Percentiles rank a stretch among this genome's conserved stretches.
phyloP scores from a whole-genome alignment of 345 rosid species.

The Ceriops tagal region DNA sequence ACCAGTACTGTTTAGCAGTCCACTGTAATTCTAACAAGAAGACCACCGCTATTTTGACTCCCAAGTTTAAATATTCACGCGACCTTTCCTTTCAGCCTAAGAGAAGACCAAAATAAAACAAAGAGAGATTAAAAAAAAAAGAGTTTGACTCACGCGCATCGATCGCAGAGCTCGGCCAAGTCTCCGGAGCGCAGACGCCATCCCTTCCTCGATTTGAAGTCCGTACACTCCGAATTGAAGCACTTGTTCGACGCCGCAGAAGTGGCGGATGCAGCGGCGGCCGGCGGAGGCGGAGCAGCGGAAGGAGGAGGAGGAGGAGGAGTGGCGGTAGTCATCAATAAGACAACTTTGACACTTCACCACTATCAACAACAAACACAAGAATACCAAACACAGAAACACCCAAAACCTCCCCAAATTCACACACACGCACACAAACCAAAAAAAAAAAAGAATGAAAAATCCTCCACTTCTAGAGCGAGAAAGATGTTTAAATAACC shows the following conservation, averaged over 20 bases:
- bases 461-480: too few species aligned
- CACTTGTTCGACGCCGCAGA: conserved; percentile 50
- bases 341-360: not conserved
- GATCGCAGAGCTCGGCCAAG: conserved; percentile 85
- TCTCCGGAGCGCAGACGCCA: conserved; percentile 88
- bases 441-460: too few species aligned
- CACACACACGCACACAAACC: too few species aligned
- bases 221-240: conserved; percentile 68
- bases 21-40: too few species aligned
- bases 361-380: not conserved
- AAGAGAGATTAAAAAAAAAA: not conserved
- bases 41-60: too few species aligned
- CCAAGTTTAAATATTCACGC: too few species aligned
- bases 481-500: too few species aligned
- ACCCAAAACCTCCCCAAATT: too few species aligned
- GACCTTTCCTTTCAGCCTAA: not conserved
- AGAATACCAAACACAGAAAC: too few species aligned
- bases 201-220: conserved; percentile 62
- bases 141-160: conserved; percentile 68
- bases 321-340: conserved; percentile 14
- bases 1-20: too few species aligned
- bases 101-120: not conserved
- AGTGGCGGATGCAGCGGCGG: conserved; percentile 16
- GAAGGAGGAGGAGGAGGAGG: not conserved
- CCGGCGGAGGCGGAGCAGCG: not conserved